Conservation (phyloP, 345 rosid species). For the Populus simonii region DNA sequence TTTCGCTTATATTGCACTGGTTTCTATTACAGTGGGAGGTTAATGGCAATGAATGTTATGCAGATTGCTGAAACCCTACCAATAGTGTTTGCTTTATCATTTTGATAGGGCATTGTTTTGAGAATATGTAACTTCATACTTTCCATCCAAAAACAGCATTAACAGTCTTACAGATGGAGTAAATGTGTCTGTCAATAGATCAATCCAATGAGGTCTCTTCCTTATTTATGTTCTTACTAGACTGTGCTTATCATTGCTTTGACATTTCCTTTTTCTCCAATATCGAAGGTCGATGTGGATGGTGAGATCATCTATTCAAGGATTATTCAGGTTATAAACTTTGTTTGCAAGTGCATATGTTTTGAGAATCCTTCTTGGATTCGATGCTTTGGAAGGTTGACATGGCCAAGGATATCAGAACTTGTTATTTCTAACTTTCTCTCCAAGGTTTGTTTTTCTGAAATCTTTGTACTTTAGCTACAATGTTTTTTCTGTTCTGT, state of each 20-base stretch:
- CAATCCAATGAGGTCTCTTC: background rate
- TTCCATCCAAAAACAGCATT: background rate
- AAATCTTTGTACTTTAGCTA: background rate
- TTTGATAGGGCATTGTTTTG: background rate
- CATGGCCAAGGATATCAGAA: conserved; percentile 92
- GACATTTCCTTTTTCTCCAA: conserved; percentile 10
- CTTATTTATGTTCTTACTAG: background rate
- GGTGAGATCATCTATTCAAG: conserved; percentile 58
- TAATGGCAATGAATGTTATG: no score
- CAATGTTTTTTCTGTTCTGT: background rate
- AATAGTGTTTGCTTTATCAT: background rate
- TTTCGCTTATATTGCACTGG: background rate
- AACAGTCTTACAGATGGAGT: background rate
- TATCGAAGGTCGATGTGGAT: conserved; percentile 49
- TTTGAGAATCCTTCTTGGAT: conserved; percentile 72
- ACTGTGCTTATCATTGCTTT: background rate
- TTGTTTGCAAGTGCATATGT: conserved; percentile 60
- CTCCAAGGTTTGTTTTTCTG: conserved; percentile 62
- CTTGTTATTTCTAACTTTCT: conserved; percentile 77
- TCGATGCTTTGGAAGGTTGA: conserved; percentile 80
- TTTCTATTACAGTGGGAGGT: background rate
- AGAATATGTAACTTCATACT: background rate
- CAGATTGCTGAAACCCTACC: background rate
- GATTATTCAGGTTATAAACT: conserved; percentile 60
- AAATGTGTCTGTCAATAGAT: background rate